phyloP scores from a whole-genome alignment of 2,329 filamentous ascomycete species.

The Ophiosphaerella narmari region DNA sequence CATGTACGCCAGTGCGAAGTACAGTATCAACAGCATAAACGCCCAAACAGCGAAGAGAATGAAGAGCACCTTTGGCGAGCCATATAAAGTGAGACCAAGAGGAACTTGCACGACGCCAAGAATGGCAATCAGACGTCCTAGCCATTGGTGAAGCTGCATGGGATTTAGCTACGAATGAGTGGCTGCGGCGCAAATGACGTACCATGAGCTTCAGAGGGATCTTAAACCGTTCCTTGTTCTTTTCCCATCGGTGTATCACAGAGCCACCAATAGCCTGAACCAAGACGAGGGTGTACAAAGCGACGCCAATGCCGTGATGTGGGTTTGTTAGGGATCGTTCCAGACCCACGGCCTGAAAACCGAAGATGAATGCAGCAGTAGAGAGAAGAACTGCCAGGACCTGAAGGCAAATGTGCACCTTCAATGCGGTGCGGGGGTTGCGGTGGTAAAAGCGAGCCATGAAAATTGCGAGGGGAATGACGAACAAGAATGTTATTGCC shows the following conservation, averaged over 20 bases:
- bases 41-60: constrained; percentile 83
- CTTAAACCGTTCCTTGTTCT: constrained; percentile 57
- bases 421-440: constrained; percentile 64
- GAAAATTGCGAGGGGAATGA: constrained; percentile 76
- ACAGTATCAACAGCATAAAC: constrained; percentile 71
- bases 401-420: constrained; percentile 75
- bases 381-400: constrained; percentile 69
- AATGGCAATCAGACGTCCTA: constrained; percentile 76
- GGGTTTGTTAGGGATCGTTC: constrained; percentile 75
- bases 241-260: constrained; percentile 62
- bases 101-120: constrained; percentile 87
- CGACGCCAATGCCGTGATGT: constrained; percentile 82
- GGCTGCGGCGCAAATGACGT: constrained; percentile 20
- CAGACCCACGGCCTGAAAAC: constrained; percentile 78
- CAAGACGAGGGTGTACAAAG: constrained; percentile 74
- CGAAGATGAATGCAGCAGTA: constrained; percentile 74
- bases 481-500: constrained; percentile 72
- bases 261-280: constrained; percentile 73
- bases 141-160: constrained; percentile 81
- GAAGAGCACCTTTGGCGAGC: constrained; percentile 83
- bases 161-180: constrained; percentile 15
- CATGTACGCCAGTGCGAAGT: constrained; percentile 79
- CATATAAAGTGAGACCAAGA: constrained; percentile 87
- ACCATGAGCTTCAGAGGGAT: constrained; percentile 64
- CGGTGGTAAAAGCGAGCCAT: constrained; percentile 71